Base-by-base conservation (phyloP, 768 basidiomycete species). In the Tricholoma saponaceum region DNA sequence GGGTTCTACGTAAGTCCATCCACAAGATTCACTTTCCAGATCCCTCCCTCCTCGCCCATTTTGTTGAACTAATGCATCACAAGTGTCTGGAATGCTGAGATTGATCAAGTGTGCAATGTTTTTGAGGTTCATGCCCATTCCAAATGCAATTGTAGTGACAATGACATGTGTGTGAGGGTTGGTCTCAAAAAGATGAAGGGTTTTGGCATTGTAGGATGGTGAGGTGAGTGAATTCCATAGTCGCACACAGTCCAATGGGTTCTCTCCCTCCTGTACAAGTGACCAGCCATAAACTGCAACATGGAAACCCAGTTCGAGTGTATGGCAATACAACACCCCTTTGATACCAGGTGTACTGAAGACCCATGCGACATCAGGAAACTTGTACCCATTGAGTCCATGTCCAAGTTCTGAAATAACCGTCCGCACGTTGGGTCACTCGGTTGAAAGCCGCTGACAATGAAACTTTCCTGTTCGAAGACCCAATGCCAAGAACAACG, bases 151-250 rank as follows among this genome's bases (percentile, higher is more conserved):
- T 18, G 20, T 59, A 3, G 58, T 54, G 30, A 59, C 28, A 26
- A 59, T 59, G 23, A 51, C 30, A 13, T 26, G 26, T 0, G 39
- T 52, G 18, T 13, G 2, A 32, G 46, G 37, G 18, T 59, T 33
- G 9, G 52, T n/a, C 3, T 52, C 30, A 20, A 55, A 59, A 5
- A 55, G 37, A 9, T 30, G 20, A 18, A 55, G 44, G 16, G 53
- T 59, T 3, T 26, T 37, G 23, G 14, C n/a, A 35, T 59, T 59
- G 28, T 59, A 59, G 10, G 26, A 28, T 9, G 46, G n/a, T 32
- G 58, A 59, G 2, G 58, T 54, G 0, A 59, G 12, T 25, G 47
- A 59, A 26, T 54, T 59, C 53, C 53, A 59, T n/a, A 59, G n/a
- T 20, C 47, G 16, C 8, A 57, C 56, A 26, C 47, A 26, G 14